phyloP scores from a whole-genome alignment of 495 filamentous ascomycete species.

The Halenospora varia region DNA sequence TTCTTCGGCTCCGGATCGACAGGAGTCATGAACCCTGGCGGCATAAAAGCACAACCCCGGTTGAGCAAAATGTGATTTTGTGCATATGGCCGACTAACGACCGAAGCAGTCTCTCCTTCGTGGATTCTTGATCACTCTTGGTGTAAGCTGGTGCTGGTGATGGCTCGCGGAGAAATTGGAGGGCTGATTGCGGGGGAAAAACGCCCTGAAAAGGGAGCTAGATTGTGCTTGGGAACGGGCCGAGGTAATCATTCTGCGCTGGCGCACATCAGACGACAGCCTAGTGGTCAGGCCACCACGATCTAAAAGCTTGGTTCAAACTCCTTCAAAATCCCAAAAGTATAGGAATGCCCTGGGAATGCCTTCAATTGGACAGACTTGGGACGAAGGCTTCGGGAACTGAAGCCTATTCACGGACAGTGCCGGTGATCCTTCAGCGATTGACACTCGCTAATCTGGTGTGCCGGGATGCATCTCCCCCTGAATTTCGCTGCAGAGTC shows the following conservation, averaged over 20 bases:
- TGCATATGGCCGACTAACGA: neutral
- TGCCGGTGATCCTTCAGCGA: neutral
- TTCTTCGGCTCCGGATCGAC: neutral
- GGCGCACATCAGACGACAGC: neutral
- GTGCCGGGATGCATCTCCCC: neutral
- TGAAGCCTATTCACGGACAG: neutral
- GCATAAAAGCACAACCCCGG: neutral
- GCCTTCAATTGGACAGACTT: too few species aligned
- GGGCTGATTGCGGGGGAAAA: neutral
- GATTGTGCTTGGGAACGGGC: neutral
- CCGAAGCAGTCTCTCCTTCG: neutral
- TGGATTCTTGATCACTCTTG: too few species aligned
- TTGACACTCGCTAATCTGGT: neutral
- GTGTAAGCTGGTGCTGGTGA: too few species aligned
- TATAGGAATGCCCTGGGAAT: too few species aligned
- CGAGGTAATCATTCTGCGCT: neutral
- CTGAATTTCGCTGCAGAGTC: neutral
- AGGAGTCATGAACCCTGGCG: neutral
- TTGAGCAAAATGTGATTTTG: neutral
- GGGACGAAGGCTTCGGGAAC: neutral
- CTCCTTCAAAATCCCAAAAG: neutral
- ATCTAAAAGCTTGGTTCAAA: neutral
- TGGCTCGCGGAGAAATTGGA: neutral
- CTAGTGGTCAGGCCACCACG: neutral
- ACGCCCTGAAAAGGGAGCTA: neutral